phyloP scores from a whole-genome alignment of 306 rosid species.

The Prunus mongolica region DNA sequence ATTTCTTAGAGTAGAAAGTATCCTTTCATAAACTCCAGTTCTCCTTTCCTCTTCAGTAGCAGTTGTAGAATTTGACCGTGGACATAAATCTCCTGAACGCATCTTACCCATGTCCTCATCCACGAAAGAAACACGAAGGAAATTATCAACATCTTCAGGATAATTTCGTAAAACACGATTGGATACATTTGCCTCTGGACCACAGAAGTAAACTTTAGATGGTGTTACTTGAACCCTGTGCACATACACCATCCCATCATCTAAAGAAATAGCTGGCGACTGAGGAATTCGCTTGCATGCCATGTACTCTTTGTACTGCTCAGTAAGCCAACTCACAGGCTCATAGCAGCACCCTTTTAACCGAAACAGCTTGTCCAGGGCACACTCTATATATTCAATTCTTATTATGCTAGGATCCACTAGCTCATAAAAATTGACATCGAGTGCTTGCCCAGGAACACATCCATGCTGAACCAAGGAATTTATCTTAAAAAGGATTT shows the following conservation, averaged over 20 bases:
- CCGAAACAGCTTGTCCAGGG: conserved; percentile 29
- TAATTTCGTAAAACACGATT: conserved; percentile 37
- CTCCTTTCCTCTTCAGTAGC: background rate
- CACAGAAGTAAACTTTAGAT: conserved; percentile 32
- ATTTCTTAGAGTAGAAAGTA: conserved; percentile 21
- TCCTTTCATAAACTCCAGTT: conserved; percentile 28
- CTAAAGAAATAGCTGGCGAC: conserved; percentile 29
- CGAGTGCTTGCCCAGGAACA: conserved; percentile 37
- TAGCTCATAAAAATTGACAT: conserved; percentile 21
- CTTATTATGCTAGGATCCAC: conserved; percentile 28
- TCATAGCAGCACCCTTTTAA: conserved; percentile 37
- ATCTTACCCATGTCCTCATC: conserved; percentile 42
- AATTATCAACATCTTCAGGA: conserved; percentile 30
- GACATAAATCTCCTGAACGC: conserved; percentile 20
- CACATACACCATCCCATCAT: conserved; percentile 34
- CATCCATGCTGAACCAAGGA: conserved; percentile 42
- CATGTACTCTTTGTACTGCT: conserved; percentile 14
- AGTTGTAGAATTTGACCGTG: background rate
- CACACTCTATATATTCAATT: conserved; percentile 28
- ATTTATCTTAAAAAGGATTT: conserved; percentile 40
- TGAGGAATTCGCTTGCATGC: background rate
- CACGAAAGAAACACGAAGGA: conserved; percentile 42
- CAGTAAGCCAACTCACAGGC: conserved; percentile 27
- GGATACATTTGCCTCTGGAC: conserved; percentile 46
- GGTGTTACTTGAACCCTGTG: conserved; percentile 38